A percentile compares a stretch with the other conserved stretches of the same genome.
Conservation (phyloP, 1,139 yeast genomes). For the Candida tetrigidarum region DNA sequence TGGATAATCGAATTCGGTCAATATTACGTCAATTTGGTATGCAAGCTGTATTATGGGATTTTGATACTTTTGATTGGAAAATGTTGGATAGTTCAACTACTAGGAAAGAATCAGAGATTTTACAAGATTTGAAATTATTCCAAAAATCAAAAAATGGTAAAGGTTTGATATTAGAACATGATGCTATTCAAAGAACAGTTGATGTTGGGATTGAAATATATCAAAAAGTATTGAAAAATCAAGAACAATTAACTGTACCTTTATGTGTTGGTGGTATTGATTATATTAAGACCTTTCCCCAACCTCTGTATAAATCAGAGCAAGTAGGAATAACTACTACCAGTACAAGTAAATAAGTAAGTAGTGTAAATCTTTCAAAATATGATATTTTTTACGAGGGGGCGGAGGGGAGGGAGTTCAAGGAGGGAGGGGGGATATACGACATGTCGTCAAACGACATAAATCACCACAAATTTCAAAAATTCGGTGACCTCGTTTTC, state of each 20-base stretch:
- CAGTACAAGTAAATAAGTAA: no score
- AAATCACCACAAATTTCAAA: neutral
- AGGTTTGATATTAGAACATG: constrained; percentile 87
- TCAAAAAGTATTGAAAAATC: constrained; percentile 47
- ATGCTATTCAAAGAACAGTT: constrained; percentile 69
- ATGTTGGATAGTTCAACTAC: constrained; percentile 41
- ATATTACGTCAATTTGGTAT: constrained; percentile 85
- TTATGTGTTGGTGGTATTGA: constrained; percentile 75
- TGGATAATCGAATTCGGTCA: constrained; percentile 82
- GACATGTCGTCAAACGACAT: no score
- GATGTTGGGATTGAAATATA: constrained; percentile 64
- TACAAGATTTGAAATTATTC: constrained; percentile 60
- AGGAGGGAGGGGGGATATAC: no score
- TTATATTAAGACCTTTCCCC: constrained; percentile 37
- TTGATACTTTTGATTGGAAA: constrained; percentile 92
- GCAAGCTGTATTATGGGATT: constrained; percentile 90
- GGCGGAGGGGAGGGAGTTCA: no score
- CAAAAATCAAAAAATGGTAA: constrained; percentile 33
- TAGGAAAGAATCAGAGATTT: constrained; percentile 54
- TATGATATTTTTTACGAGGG: no score
- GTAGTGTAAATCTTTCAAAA: no score
- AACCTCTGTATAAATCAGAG: no score
- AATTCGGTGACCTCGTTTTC: neutral
- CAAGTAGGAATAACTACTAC: no score
- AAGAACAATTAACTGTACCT: constrained; percentile 75